phyloP scores from a whole-genome alignment of 768 basidiomycete species.

The Mycena belliarum region DNA sequence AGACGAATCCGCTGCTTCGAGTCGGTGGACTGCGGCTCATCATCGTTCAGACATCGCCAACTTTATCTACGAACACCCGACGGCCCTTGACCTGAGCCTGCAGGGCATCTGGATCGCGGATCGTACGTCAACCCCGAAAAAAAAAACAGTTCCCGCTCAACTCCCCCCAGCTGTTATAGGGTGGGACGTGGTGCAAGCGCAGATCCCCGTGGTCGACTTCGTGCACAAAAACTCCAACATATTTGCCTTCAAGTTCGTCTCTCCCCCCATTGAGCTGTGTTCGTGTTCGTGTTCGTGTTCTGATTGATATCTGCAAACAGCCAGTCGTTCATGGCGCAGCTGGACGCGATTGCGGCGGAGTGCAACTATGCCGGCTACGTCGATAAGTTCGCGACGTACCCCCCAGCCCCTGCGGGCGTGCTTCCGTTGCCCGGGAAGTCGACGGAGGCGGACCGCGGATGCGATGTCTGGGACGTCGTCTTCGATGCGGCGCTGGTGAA shows the following conservation, averaged over 20 bases:
- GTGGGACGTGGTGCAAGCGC: conserved; percentile 62
- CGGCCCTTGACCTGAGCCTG: conserved; percentile 52
- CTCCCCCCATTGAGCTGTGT: background rate
- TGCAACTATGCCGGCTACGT: conserved; percentile 70
- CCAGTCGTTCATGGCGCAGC: conserved; percentile 58
- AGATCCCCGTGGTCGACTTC: conserved; percentile 74
- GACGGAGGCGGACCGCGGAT: conserved; percentile 45
- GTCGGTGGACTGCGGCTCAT: background rate
- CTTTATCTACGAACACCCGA: conserved; percentile 64
- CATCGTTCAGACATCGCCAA: conserved; percentile 64
- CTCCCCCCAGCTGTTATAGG: conserved; percentile 50
- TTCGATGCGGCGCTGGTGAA: conserved; percentile 55
- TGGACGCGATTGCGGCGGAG: conserved; percentile 50
- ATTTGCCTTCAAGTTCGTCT: conserved; percentile 59
- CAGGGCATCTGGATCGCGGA: conserved; percentile 75
- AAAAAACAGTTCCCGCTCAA: background rate
- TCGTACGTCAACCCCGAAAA: conserved; percentile 51
- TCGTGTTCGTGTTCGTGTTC: background rate
- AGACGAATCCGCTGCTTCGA: conserved; percentile 33
- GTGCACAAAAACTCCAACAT: conserved; percentile 72
- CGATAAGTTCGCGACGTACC: conserved; percentile 63
- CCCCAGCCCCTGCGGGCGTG: conserved; percentile 65
- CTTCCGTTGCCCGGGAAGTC: conserved; percentile 71
- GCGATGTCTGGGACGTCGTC: conserved; percentile 69
- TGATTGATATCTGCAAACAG: background rate